These are phyloP conservation scores for Thielaviopsis cerberus DNA, from an alignment of 2,329 filamentous ascomycete genomes.

Conservation along the genomic window DNA sequence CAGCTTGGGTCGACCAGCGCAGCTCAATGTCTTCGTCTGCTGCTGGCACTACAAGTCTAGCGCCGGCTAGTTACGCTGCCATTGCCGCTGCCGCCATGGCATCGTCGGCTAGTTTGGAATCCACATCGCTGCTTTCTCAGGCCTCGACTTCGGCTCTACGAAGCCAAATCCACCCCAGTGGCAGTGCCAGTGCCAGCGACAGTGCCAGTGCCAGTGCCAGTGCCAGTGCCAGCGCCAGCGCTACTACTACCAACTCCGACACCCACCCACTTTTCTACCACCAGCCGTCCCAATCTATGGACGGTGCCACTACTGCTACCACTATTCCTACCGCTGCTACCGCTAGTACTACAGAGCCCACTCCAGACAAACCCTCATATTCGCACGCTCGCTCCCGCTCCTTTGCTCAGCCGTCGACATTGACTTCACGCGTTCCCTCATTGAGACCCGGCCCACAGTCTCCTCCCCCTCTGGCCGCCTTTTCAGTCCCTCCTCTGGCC, in stretches of 20 bases:
- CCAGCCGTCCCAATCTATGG: not conserved
- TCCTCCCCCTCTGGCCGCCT: not conserved
- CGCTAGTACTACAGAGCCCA: not conserved
- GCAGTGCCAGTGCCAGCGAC: not conserved
- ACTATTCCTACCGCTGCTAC: too few relatives aligned
- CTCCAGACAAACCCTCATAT: not conserved
- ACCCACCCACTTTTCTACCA: not conserved
- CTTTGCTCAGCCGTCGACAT: not conserved
- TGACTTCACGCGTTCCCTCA: constrained; percentile 1
- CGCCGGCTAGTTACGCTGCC: not conserved
- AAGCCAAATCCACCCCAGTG: not conserved
- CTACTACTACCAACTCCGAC: not conserved
- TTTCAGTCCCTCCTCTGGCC: not conserved
- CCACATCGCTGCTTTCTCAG: not conserved
- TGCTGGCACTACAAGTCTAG: not conserved
- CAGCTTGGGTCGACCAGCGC: too few relatives aligned
- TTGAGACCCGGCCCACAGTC: not conserved
- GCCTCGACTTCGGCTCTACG: constrained; percentile 2
- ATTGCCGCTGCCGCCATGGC: not conserved
- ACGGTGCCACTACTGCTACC: not conserved
- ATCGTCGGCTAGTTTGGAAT: not conserved
- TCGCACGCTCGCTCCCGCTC: not conserved
- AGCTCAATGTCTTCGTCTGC: not conserved
- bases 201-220: too few relatives aligned
- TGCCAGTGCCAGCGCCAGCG: not conserved